Evolutionary conservation across 768 basidiomycete genomes (phyloP), one percentile per base, ranked within the genome.

Genomic region (Naganishia friedmannii): DNA sequence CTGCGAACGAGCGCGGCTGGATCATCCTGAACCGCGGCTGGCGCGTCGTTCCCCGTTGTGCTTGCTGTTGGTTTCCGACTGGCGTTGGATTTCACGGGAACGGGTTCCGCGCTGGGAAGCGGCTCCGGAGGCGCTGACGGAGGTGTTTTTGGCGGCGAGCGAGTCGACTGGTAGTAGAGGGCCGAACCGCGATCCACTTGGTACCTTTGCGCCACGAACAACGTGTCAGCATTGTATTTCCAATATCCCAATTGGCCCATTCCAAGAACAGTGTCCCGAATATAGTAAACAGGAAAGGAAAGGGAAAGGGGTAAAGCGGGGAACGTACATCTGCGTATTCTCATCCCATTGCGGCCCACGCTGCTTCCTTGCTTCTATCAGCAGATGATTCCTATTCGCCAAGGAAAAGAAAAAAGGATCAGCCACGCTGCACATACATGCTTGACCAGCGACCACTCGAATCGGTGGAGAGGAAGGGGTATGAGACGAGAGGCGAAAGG

Each of bases 271-370:
- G 34, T 37, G 34, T 37, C 12, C 34, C 42, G 7, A 17, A 15
- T 42, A 17, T 15, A n/a, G 42, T 15, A 2, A 15, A 8, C 42
- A 42, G 42, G 7, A 13, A 42, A 10, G 2, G 15, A 2, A 10
- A 13, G 7, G 15, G 42, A 2, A 17, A 42, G 9, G 9, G 15
- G 9, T 8, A 8, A 34, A 46, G 5, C 12, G 34, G 37, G 48
- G 17, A 26, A 26, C 51, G 12, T 31, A 58, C 39, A 63, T 71
- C 57, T 66, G n/a, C 29, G 78, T 77, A 26, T 77, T 77, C 65
- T 75, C 78, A 65, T 81, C 80, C 80, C 80, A 81, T 71, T 81
- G 80, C 0, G 80, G 80, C 2, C 80, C 80, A 21, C 80, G 32
- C 45, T 68, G 68, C 71, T 74, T 77, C 32, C 80, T 73, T 7